phyloP scores from a whole-genome alignment of 2,329 filamentous ascomycete species.

The Pezicula rhizophila region DNA sequence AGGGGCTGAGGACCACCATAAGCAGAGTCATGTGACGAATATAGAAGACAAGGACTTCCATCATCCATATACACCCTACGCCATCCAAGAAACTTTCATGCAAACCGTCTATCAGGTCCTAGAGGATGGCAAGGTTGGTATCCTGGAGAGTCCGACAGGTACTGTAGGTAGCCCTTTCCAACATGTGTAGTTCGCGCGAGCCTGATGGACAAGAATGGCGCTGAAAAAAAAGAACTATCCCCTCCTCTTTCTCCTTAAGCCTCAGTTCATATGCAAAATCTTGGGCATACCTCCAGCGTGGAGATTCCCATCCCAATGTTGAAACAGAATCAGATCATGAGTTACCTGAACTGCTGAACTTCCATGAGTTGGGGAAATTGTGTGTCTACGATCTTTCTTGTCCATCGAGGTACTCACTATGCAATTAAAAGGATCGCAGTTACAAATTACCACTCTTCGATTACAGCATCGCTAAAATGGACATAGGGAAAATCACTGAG shows the following conservation, averaged over 20 bases:
- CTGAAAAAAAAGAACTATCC: too few relatives aligned
- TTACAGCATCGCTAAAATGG: not conserved
- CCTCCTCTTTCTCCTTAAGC: too few relatives aligned
- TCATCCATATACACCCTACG: conserved; percentile 66
- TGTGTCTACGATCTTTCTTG: too few relatives aligned
- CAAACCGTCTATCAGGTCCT: conserved; percentile 60
- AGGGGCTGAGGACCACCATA: not conserved
- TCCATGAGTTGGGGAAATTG: too few relatives aligned
- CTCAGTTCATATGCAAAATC: too few relatives aligned
- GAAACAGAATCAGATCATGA: too few relatives aligned
- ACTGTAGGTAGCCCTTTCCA: conserved; percentile 25
- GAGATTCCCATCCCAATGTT: too few relatives aligned
- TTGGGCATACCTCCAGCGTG: too few relatives aligned
- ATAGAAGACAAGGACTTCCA: conserved; percentile 44
- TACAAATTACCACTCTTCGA: not conserved
- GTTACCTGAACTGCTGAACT: too few relatives aligned
- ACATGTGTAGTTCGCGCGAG: not conserved
- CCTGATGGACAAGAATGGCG: too few relatives aligned
- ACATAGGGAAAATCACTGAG: conserved; percentile 63
- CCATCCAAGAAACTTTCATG: conserved; percentile 68
- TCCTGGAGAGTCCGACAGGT: conserved; percentile 70
- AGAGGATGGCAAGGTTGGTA: conserved; percentile 59
- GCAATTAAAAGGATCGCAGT: too few relatives aligned
- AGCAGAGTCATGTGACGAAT: not conserved
- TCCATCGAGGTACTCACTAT: too few relatives aligned